Evolutionary conservation across 352 stramenopile genomes (phyloP).

Genomic region (Phytophthora pini): DNA sequence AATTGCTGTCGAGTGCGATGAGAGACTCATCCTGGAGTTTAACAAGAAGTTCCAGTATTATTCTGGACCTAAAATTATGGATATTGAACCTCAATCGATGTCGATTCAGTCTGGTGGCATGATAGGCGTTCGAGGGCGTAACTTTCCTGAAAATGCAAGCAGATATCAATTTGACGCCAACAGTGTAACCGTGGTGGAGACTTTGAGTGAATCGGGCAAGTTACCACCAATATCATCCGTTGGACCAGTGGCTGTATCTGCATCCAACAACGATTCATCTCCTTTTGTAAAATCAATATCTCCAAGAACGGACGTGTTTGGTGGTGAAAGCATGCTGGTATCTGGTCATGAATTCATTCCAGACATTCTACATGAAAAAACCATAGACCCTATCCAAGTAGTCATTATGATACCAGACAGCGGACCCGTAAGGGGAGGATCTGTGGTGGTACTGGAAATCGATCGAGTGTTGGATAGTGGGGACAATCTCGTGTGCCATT

Average conservation of each 20-base stretch:
- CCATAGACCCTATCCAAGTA: not conserved
- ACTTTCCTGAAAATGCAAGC: conserved; percentile 28
- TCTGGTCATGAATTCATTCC: conserved; percentile 29
- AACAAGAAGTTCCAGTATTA: conserved; percentile 45
- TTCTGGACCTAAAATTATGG: conserved; percentile 15
- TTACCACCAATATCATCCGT: conserved; percentile 24
- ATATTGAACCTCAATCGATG: conserved; percentile 5
- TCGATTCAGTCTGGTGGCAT: conserved; percentile 19
- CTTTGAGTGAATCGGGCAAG: conserved; percentile 28
- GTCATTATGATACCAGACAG: conserved; percentile 5
- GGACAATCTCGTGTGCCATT: conserved; percentile 35
- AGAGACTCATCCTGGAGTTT: conserved; percentile 28
- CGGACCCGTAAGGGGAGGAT: conserved; percentile 39
- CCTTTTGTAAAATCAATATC: conserved; percentile 17
- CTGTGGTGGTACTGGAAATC: conserved; percentile 32
- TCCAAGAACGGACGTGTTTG: conserved; percentile 37
- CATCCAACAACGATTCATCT: conserved; percentile 45
- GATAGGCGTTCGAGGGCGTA: conserved; percentile 31
- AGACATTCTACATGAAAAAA: not conserved
- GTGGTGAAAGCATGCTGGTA: conserved; percentile 35
- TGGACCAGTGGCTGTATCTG: conserved; percentile 21
- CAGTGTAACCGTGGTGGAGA: conserved; percentile 9
- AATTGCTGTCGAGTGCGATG: conserved; percentile 42
- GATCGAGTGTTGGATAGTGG: conserved; percentile 1
- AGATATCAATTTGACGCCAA: conserved; percentile 34